These are phyloP conservation scores for Zasmidium citrigriseum DNA, from an alignment of 2,329 filamentous ascomycete genomes.

Conservation along the genomic window DNA sequence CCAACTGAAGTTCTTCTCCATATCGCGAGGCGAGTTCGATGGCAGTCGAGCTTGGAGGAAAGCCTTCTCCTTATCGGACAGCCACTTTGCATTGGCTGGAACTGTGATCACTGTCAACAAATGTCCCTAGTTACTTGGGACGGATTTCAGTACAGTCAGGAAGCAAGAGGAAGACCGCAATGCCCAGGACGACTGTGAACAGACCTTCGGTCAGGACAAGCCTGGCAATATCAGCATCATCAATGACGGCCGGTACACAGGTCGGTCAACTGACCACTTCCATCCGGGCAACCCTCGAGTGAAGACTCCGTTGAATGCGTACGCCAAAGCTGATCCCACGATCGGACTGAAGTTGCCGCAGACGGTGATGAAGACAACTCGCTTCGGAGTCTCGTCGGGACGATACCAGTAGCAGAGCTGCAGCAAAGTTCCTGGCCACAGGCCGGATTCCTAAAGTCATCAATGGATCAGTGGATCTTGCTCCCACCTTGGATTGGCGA, in stretches of 20 bases:
- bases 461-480: too few relatives aligned
- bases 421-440: conserved; percentile 11
- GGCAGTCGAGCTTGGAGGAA: conserved; percentile 52
- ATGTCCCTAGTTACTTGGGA: too few relatives aligned
- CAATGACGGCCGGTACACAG: background rate
- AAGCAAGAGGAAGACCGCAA: conserved; percentile 54
- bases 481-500: too few relatives aligned
- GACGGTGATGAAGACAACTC: conserved; percentile 18
- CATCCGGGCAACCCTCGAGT: background rate
- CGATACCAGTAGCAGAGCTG: conserved; percentile 47
- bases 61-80: conserved; percentile 46
- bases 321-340: conserved; percentile 47
- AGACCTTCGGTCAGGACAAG: conserved; percentile 42
- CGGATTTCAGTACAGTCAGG: conserved; percentile 44
- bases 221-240: background rate
- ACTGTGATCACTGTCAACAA: background rate
- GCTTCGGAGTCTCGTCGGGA: conserved; percentile 45
- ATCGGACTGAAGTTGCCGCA: conserved; percentile 46
- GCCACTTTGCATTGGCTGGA: conserved; percentile 37
- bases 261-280: background rate
- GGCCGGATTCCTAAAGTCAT: conserved; percentile 13
- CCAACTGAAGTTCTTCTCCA: conserved; percentile 43
- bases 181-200: conserved; percentile 48
- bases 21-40: conserved; percentile 43
- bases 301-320: conserved; percentile 36